Percentiles rank a stretch among this genome's conserved stretches.
These are phyloP conservation scores for Aschersonia sp. DNA, from an alignment of 2,329 filamentous ascomycete species.

Conservation along the genomic window DNA sequence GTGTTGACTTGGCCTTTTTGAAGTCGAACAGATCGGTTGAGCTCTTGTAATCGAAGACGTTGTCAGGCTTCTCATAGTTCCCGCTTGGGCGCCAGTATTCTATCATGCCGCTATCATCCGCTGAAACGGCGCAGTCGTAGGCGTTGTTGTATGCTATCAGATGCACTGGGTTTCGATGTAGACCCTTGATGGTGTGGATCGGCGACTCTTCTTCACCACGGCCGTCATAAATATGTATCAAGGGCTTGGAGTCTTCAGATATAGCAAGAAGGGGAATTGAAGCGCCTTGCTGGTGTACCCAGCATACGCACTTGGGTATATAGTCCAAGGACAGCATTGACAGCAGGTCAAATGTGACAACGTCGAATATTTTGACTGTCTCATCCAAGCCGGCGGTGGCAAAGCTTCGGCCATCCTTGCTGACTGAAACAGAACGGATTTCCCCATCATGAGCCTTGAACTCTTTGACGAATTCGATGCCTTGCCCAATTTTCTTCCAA, in stretches of 20 bases:
- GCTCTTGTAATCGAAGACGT: constrained; percentile 86
- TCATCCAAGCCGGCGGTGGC: constrained; percentile 73
- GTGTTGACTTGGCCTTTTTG: constrained; percentile 83
- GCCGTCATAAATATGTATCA: constrained; percentile 78
- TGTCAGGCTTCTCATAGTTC: constrained; percentile 79
- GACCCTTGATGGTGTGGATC: constrained; percentile 59
- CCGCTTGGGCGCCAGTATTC: constrained; percentile 86
- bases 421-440: constrained; percentile 71
- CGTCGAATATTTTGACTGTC: constrained; percentile 68
- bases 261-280: constrained; percentile 77
- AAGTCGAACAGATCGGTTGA: constrained; percentile 92
- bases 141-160: constrained; percentile 80
- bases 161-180: constrained; percentile 73
- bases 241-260: constrained; percentile 57
- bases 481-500: constrained; percentile 88
- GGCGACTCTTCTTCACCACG: constrained; percentile 66
- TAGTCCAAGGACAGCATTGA: constrained; percentile 69
- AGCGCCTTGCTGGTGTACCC: constrained; percentile 81
- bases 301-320: constrained; percentile 69
- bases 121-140: constrained; percentile 83
- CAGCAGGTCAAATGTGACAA: constrained; percentile 77
- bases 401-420: constrained; percentile 83
- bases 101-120: constrained; percentile 81
- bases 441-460: constrained; percentile 83
- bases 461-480: constrained; percentile 96